phyloP scores from a whole-genome alignment of 192 early-diverging fungal species.

The Spinellus fusiger region DNA sequence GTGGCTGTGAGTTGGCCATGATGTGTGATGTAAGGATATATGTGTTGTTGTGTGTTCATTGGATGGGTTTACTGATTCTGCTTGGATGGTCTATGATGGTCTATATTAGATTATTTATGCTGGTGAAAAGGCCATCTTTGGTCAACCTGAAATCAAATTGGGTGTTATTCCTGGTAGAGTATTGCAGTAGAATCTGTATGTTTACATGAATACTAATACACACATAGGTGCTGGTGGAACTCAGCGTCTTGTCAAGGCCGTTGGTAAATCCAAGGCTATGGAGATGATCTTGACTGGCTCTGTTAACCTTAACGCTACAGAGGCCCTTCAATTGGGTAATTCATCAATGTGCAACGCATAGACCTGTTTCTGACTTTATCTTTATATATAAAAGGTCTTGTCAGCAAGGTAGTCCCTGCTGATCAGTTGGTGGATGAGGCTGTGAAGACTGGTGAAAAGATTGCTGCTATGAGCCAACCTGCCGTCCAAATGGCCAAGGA shows the following conservation, averaged over 20 bases:
- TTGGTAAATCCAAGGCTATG: conserved; percentile 99
- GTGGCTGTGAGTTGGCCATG: conserved; percentile 99
- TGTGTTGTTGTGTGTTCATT: neutral
- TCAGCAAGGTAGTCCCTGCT: conserved; percentile 84
- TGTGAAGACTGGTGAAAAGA: conserved; percentile 83
- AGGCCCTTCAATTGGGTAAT: conserved; percentile 68
- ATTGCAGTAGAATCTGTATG: neutral
- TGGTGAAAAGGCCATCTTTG: conserved; percentile 93
- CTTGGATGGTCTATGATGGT: neutral
- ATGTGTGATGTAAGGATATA: conserved; percentile 71
- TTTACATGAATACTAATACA: neutral
- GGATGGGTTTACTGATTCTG: neutral
- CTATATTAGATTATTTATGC: conserved; percentile 88
- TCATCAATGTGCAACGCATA: neutral
- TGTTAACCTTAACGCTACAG: conserved; percentile 74
- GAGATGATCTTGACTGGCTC: conserved; percentile 88
- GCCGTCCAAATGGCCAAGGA: conserved; percentile 95
- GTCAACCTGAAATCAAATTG: conserved; percentile 98
- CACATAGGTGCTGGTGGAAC: conserved; percentile 63
- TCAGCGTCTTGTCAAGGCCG: conserved; percentile 80
- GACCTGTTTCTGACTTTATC: neutral
- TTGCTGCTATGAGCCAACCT: conserved; percentile 81
- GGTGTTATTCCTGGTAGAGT: conserved; percentile 82
- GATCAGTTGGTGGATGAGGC: conserved; percentile 83
- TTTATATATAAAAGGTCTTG: conserved; percentile 60